Percentiles rank a stretch among this genome's conserved stretches.
Conservation (phyloP, 208 protist species). For the Phytomonas sp. region DNA sequence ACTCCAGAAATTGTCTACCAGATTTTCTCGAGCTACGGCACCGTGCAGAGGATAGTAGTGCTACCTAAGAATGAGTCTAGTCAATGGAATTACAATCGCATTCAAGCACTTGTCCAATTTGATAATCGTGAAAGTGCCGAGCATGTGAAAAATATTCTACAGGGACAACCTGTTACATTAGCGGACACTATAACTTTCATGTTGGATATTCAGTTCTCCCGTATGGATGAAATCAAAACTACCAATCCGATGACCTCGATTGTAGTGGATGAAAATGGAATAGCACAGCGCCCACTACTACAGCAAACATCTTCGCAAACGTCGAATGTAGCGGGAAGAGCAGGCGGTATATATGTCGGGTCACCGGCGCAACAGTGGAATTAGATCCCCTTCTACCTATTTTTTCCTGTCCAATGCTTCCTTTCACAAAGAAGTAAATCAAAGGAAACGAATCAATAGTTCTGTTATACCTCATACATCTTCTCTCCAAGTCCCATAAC, state of each 20-base stretch:
- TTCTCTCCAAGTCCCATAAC: too few relatives aligned
- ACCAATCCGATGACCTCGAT: constrained; percentile 76
- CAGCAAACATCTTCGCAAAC: constrained; percentile 7
- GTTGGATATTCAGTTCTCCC: constrained; percentile 88
- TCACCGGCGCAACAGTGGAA: constrained; percentile 7
- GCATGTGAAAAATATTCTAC: constrained; percentile 84
- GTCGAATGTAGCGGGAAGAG: constrained; percentile 14
- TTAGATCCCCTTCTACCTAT: constrained; percentile 1
- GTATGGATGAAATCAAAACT: constrained; percentile 88
- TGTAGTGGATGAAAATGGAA: constrained; percentile 65
- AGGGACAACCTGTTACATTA: constrained; percentile 87
- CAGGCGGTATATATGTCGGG: neutral
- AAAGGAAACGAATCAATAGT: neutral
- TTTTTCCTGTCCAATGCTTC: neutral
- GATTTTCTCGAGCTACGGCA: constrained; percentile 85
- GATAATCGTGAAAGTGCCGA: constrained; percentile 65
- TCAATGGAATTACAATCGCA: constrained; percentile 83
- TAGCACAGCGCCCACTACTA: constrained; percentile 34
- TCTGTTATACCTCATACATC: neutral
- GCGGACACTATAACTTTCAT: constrained; percentile 84
- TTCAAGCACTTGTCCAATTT: constrained; percentile 90
- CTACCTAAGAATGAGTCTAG: constrained; percentile 88
- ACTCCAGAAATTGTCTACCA: constrained; percentile 87
- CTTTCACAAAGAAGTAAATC: neutral
- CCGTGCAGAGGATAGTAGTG: constrained; percentile 84